Conservation (phyloP, 441 rosid species). For the Corymbia calophylla region DNA sequence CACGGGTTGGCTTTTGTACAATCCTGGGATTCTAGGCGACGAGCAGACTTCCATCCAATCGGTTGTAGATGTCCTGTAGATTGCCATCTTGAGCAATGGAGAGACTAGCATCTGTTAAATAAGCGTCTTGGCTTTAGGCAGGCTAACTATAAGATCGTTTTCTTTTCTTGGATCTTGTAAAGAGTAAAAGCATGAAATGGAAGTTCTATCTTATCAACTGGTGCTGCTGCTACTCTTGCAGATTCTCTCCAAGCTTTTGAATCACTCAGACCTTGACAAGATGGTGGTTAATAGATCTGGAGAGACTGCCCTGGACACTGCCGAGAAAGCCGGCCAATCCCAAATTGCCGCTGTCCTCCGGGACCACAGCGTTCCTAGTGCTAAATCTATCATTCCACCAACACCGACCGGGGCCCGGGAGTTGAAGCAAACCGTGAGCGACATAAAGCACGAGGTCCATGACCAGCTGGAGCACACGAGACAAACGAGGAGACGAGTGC, state of each 20-base stretch:
- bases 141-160: not conserved
- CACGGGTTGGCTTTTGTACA: not conserved
- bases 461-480: conserved; percentile 52
- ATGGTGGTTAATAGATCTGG: conserved; percentile 29
- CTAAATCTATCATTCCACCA: conserved; percentile 40
- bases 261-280: conserved; percentile 18
- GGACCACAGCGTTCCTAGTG: conserved; percentile 44
- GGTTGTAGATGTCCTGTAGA: not conserved
- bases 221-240: conserved; percentile 9
- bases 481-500: conserved; percentile 42
- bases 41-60: not conserved
- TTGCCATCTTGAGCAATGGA: not conserved
- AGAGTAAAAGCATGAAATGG: not conserved
- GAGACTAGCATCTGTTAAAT: not conserved
- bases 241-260: conserved; percentile 32
- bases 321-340: conserved; percentile 40
- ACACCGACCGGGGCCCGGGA: conserved; percentile 31
- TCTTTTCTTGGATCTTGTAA: not conserved
- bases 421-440: conserved; percentile 56
- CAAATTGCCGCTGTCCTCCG: conserved; percentile 29
- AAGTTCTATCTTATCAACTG: not conserved
- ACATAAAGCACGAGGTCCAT: conserved; percentile 57
- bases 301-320: conserved; percentile 55
- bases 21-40: not conserved
- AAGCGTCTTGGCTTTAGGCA: not conserved